Evolutionary conservation across 768 basidiomycete genomes (phyloP).

Genomic region (Tricholoma saponaceum): DNA sequence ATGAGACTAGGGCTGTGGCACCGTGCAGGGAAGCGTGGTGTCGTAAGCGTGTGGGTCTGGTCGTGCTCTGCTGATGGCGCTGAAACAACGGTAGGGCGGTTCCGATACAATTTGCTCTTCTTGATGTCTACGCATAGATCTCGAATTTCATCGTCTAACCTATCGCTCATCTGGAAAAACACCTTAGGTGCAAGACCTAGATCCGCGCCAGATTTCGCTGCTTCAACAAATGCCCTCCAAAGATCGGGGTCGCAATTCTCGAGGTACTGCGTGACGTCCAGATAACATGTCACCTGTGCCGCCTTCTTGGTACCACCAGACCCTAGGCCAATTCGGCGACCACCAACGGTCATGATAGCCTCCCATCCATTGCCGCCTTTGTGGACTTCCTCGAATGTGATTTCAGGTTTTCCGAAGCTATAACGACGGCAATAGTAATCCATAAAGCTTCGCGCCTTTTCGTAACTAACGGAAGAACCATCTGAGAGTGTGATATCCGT

Average conservation of each 20-base stretch:
- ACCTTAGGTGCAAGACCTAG: slow-evolving; percentile 71
- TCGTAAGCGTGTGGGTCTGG: neutral
- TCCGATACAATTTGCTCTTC: slow-evolving; percentile 60
- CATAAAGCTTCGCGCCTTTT: slow-evolving; percentile 85
- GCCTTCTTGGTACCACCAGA: slow-evolving; percentile 63
- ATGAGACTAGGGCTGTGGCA: slow-evolving; percentile 28
- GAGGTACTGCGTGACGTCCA: slow-evolving; percentile 86
- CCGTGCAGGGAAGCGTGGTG: slow-evolving; percentile 11
- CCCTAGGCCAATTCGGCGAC: slow-evolving; percentile 81
- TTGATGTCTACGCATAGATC: slow-evolving; percentile 68
- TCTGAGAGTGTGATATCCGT: slow-evolving; percentile 48
- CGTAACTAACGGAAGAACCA: slow-evolving; percentile 58
- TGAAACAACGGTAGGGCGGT: slow-evolving; percentile 41
- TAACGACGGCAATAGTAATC: slow-evolving; percentile 89
- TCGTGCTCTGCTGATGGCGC: neutral
- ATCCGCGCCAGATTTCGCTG: slow-evolving; percentile 60
- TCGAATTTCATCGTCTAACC: slow-evolving; percentile 64
- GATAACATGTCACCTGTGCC: slow-evolving; percentile 69
- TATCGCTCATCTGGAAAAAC: slow-evolving; percentile 56
- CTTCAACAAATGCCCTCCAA: slow-evolving; percentile 68
- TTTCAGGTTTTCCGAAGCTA: slow-evolving; percentile 67
- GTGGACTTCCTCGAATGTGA: slow-evolving; percentile 43
- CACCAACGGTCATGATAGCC: slow-evolving; percentile 71
- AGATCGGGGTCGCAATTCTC: slow-evolving; percentile 78
- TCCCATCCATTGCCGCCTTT: slow-evolving; percentile 50